Base-by-base conservation (phyloP, 352 stramenopile genomes). In the Pythium rhizo-oryzae region DNA sequence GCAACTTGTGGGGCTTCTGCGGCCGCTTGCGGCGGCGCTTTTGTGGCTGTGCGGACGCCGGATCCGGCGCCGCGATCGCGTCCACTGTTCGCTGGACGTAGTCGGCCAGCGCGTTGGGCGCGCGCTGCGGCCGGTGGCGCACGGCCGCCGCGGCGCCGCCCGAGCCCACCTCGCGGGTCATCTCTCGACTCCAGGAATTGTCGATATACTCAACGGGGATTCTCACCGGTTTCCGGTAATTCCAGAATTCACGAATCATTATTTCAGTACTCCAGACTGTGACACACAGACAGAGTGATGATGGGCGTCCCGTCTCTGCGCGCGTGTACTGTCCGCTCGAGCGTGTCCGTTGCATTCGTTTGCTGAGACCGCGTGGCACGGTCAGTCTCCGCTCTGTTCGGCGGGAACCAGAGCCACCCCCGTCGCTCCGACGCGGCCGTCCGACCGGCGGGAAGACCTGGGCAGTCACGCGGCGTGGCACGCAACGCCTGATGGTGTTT, bases 91-190 rank as follows among this genome's bases (percentile, higher is more conserved):
- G 21, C 18, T 69, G 28, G 15, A 73, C 51, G 23, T 69, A 69
- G 47, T 69, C 67, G 0, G 33, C 44, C 4, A 73, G 8, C 12
- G 60, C 55, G 41, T 73, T 73, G n/a, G 67, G 15, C 24, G 15
- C 44, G 21, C 65, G 67, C 25, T 66, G 60, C 28, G 67, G 67
- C 30, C 53, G 67, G 54, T 69, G 67, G 19, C 67, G 67, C 46
- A 70, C 41, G 8, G 55, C 8, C 24, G 50, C 23, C 59, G 52
- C 51, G 37, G 35, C 35, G 35, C 35, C 8, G 35, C 35, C 12
- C 35, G 35, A 41, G 35, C 35, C 35, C 8, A 15, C 8, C 8
- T 41, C 8, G 35, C 35, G 35, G 4, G 35, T 41, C 35, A 41
- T 41, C 6, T 33, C 6, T 33, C 2, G 28, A 6, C 3, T 33